Base-by-base conservation (phyloP, 371 early-diverging fungal species). In the Saksenaea vasiformis region DNA sequence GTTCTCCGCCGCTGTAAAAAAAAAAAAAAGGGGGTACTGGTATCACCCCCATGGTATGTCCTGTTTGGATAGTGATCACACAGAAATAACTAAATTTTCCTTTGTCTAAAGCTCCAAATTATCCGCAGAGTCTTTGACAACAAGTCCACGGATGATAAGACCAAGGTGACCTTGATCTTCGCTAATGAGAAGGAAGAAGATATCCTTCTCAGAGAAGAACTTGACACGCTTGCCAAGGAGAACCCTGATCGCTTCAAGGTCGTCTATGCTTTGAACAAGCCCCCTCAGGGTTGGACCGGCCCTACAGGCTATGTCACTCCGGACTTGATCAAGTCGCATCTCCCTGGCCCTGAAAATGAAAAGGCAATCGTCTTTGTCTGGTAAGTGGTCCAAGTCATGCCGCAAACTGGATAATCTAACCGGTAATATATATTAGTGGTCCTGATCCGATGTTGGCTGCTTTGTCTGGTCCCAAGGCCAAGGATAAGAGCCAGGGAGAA, bases 1-100 rank as follows among this genome's bases (percentile, higher is more conserved):
- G n/a, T n/a, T n/a, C n/a, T n/a, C n/a, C n/a, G n/a, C n/a, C n/a
- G n/a, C n/a, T n/a, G n/a, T n/a, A n/a, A n/a, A n/a, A n/a, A n/a
- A n/a, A n/a, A n/a, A n/a, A 22, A 36, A 9, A 13, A 70, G 97
- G 98, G 61, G 98, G 99, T 38, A 91, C 98, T 35, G 97, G 97
- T 59, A 91, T 97, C 68, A 95, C 97, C 3, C 97, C 97, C 56
- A 95, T 95, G 94, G 72, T 83, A 73, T 60, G 47, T 56, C 28
- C 22, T 2, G 19, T 31, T 14, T 55, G 38, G 37, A 44, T 1
- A 56, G n/a, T 35, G 34, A 26, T 28, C 4, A 56, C 13, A 39
- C 54, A 10, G 14, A 17, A 60, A 26, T 28, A 35, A 19, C 11
- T 51, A 15, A 34, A n/a, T 0, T 43, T 27, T 26, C 13, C 24